phyloP scores from a whole-genome alignment of 2,329 filamentous ascomycete species.

The Penicillium sp. region DNA sequence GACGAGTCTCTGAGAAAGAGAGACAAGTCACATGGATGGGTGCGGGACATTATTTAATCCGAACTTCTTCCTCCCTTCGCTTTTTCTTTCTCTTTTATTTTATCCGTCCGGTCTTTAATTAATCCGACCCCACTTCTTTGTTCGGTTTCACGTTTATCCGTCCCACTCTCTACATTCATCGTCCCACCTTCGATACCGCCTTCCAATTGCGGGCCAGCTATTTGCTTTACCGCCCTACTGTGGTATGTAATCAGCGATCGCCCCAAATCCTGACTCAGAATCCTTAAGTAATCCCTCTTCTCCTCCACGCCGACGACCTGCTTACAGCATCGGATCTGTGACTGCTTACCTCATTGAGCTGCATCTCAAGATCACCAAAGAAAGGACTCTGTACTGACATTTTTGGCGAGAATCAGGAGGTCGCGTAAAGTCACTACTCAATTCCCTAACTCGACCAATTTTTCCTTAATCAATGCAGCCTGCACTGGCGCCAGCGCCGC shows the following conservation, averaged over 20 bases:
- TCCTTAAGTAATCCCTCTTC: slow-evolving; percentile 23
- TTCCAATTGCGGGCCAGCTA: not conserved
- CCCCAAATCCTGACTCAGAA: slow-evolving; percentile 12
- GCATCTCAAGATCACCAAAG: slow-evolving; percentile 18
- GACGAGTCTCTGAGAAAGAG: no score
- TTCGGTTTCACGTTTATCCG: no score
- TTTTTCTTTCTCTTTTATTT: no score
- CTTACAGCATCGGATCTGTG: slow-evolving; percentile 36
- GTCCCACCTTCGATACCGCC: not conserved
- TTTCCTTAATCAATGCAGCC: slow-evolving; percentile 41
- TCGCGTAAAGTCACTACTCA: not conserved
- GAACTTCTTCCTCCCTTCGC: no score
- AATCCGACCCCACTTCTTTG: no score
- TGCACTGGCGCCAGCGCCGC: slow-evolving; percentile 48
- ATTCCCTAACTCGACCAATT: slow-evolving; percentile 9
- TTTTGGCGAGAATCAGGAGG: slow-evolving; percentile 1
- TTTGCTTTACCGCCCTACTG: slow-evolving; percentile 10
- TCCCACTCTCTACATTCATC: no score
- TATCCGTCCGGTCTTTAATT: no score
- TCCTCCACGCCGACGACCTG: slow-evolving; percentile 19
- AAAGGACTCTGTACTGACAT: slow-evolving; percentile 8
- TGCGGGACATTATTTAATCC: no score
- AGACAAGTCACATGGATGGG: no score
- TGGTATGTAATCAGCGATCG: slow-evolving; percentile 7
- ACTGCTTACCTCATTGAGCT: slow-evolving; percentile 27